Evolutionary conservation across 2,329 filamentous ascomycete species (phyloP), one percentile per base, ranked within the genome.

Genomic region (Ophiocordyceps camponoti-floridani): DNA sequence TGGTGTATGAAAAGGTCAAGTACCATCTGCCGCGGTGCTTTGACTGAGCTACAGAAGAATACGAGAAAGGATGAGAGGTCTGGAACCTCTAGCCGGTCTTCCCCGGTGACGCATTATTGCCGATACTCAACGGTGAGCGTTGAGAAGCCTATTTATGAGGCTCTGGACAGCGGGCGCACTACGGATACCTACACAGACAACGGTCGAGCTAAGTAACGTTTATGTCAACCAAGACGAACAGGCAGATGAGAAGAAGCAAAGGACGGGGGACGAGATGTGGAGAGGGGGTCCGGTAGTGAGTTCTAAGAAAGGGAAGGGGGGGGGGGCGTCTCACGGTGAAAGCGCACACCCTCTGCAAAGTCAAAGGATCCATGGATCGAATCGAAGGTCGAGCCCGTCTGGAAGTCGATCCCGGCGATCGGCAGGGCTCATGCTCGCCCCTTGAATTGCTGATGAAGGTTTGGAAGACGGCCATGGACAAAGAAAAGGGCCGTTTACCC

Each of bases 1-100:
- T 98, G 54, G 88, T 96, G 23, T 96, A 96, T 63, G 91, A 98
- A 67, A 96, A 96, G 61, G 80, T 82, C 47, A 87, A 82, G 63
- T 77, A 74, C 51, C 80, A 84, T 58, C 59, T 93, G 33, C 68
- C 75, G 23, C 55, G 55, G 23, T 23, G 23, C 3, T 23, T 23
- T 5, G 23, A 5, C 23, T 23, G 23, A 23, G 23, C 23, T 23
- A 23, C 31, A 13, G 14, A 33, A 33, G 23, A 23, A 23, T 23
- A 23, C 23, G 23, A 23, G 23, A 5, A 23, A 23, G 23, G 23
- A 23, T 23, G 23, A 23, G 23, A 23, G 23, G 23, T 23, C 23
- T 23, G 23, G 23, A 23, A 23, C 23, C 23, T 23, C 23, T 23
- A 23, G 23, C 23, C 23, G 23, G 23, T 23, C 23, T 23, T 23